phyloP scores from a whole-genome alignment of 371 early-diverging fungal genomes.

The Syncephalis plumigaleata region DNA sequence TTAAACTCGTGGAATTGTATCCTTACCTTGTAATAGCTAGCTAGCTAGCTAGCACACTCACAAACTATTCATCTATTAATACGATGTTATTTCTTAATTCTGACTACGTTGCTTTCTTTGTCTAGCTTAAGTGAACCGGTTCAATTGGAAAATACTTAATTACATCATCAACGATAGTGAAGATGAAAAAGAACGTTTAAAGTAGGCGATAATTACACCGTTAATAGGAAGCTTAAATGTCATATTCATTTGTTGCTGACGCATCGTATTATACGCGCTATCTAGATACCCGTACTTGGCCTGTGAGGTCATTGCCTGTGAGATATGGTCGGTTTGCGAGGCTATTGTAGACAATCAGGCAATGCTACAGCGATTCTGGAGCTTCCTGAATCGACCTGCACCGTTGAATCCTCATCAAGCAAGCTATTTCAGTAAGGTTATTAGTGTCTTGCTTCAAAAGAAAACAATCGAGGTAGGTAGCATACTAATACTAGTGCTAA shows the following conservation, averaged over 20 bases:
- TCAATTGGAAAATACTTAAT: too few relatives aligned
- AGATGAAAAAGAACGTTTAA: too few relatives aligned
- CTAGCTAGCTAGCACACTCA: too few relatives aligned
- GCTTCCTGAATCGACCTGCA: constrained; percentile 51
- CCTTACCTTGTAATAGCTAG: constrained; percentile 6
- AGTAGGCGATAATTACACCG: too few relatives aligned
- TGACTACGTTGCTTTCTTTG: too few relatives aligned
- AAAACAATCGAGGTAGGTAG: constrained; percentile 50
- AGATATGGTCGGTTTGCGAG: constrained; percentile 60
- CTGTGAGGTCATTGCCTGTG: constrained; percentile 67
- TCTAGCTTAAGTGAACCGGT: too few relatives aligned
- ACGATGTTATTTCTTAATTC: too few relatives aligned
- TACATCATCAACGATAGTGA: too few relatives aligned
- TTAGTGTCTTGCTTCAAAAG: constrained; percentile 63
- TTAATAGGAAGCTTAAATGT: too few relatives aligned
- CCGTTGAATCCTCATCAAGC: constrained; percentile 64
- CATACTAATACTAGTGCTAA: neutral
- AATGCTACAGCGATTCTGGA: constrained; percentile 65
- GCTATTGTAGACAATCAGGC: constrained; percentile 39
- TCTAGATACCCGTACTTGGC: constrained; percentile 71
- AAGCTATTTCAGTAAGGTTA: constrained; percentile 74
- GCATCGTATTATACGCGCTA: too few relatives aligned
- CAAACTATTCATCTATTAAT: too few relatives aligned
- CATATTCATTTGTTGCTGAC: too few relatives aligned
- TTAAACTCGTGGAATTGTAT: constrained; percentile 69